These are phyloP conservation scores for Trichoderma aggressivum DNA, from an alignment of 2,329 filamentous ascomycete species.

Conservation along the genomic window DNA sequence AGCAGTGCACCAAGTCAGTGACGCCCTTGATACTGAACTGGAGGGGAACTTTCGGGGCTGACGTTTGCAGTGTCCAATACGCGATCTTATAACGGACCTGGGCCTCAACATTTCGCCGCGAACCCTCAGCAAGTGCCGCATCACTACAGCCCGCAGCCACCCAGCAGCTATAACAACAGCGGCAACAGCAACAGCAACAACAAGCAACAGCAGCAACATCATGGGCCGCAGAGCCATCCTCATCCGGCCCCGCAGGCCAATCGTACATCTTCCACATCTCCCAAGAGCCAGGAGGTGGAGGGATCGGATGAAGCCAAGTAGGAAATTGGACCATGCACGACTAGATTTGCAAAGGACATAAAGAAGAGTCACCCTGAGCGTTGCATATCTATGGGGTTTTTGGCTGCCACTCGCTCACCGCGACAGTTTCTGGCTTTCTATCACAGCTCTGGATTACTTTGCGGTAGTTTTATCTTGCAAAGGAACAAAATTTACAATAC, in stretches of 20 bases:
- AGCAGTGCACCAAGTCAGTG: slow-evolving; percentile 68
- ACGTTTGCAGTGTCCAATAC: slow-evolving; percentile 55
- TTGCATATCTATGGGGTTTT: slow-evolving; percentile 24
- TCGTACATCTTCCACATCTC: slow-evolving; percentile 35
- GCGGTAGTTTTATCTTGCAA: slow-evolving; percentile 13
- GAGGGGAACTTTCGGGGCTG: slow-evolving; percentile 30
- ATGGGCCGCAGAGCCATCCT: slow-evolving; percentile 40
- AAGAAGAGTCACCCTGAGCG: slow-evolving; percentile 21
- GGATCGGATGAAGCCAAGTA: slow-evolving; percentile 47
- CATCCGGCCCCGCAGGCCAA: slow-evolving; percentile 39
- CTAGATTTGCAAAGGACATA: slow-evolving; percentile 19
- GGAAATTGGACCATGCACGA: slow-evolving; percentile 11
- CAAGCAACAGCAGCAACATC: slow-evolving; percentile 40
- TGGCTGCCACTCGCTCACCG: slow-evolving; percentile 24
- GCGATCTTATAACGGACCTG: slow-evolving; percentile 57
- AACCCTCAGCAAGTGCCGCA: slow-evolving; percentile 65
- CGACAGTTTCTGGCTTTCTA: slow-evolving; percentile 26
- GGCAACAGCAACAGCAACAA: slow-evolving; percentile 53
- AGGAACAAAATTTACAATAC: neutral
- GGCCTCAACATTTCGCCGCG: slow-evolving; percentile 60
- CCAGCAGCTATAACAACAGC: slow-evolving; percentile 51
- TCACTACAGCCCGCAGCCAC: slow-evolving; percentile 57
- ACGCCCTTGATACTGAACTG: slow-evolving; percentile 17
- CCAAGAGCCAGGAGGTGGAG: slow-evolving; percentile 35
- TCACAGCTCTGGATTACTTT: slow-evolving; percentile 22